phyloP scores from a whole-genome alignment of 805 yeast genomes.

The Limtongozyma cylindracea region DNA sequence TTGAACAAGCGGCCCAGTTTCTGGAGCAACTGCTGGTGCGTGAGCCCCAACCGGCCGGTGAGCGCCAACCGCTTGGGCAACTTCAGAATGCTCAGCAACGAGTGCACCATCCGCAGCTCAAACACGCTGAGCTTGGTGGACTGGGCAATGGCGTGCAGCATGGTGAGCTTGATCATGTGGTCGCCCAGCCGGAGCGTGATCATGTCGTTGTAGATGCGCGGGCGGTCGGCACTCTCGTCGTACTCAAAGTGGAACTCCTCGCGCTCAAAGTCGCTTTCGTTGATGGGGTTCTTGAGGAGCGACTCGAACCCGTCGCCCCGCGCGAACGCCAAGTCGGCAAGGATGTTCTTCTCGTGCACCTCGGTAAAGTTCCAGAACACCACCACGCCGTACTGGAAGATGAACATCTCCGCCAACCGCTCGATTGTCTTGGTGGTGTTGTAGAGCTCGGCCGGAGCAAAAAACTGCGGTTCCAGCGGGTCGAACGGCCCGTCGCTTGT shows the following conservation, averaged over 20 bases:
- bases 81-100: constrained; percentile 63
- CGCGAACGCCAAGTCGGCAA: constrained; percentile 78
- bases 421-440: constrained; percentile 1
- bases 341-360: constrained; percentile 72
- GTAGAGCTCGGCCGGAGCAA: constrained; percentile 17
- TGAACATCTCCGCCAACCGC: constrained; percentile 51
- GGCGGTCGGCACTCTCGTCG: constrained; percentile 32
- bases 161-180: constrained; percentile 73
- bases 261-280: constrained; percentile 78
- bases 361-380: constrained; percentile 96
- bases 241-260: constrained; percentile 70
- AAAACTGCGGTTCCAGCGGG: constrained; percentile 84
- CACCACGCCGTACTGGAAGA: constrained; percentile 84
- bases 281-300: constrained; percentile 45
- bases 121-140: constrained; percentile 78
- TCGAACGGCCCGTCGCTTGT: constrained; percentile 38
- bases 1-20: constrained; percentile 83
- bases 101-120: constrained; percentile 75
- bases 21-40: constrained; percentile 60
- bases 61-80: constrained; percentile 77
- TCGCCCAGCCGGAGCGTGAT: constrained; percentile 78
- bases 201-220: constrained; percentile 80
- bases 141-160: constrained; percentile 94
- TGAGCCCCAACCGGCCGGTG: constrained; percentile 70
- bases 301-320: constrained; percentile 13